phyloP scores from a whole-genome alignment of 352 stramenopile genomes.

The Globisporangium cystogenes region DNA sequence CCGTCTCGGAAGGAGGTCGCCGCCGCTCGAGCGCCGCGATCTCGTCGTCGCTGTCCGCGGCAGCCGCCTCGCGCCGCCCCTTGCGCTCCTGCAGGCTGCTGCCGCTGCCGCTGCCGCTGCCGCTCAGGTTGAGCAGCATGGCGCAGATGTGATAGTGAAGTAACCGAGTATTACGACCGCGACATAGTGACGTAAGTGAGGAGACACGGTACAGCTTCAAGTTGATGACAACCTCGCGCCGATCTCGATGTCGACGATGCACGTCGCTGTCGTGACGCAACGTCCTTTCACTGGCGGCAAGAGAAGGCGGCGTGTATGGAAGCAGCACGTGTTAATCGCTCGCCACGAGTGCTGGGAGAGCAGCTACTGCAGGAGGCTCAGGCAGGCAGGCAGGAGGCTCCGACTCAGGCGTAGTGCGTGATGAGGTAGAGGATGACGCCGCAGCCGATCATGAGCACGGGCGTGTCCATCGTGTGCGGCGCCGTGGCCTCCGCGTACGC shows the following conservation, averaged over 20 bases:
- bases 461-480: slow-evolving; percentile 83
- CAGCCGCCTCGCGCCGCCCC: slow-evolving; percentile 2
- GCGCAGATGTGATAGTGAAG: background rate
- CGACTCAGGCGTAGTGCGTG: background rate
- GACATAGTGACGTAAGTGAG: background rate
- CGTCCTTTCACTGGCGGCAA: too few relatives aligned
- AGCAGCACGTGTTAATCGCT: too few relatives aligned
- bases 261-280: too few relatives aligned
- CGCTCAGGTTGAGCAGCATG: background rate
- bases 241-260: too few relatives aligned
- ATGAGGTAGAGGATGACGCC: slow-evolving; percentile 71
- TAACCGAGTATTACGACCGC: background rate
- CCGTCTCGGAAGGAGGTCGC: slow-evolving; percentile 16
- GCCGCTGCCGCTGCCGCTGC: too few relatives aligned
- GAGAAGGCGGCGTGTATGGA: too few relatives aligned
- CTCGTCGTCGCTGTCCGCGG: slow-evolving; percentile 22
- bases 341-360: too few relatives aligned
- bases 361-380: too few relatives aligned
- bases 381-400: too few relatives aligned
- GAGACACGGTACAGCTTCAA: background rate
- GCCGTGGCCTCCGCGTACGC: slow-evolving; percentile 78
- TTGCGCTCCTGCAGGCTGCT: slow-evolving; percentile 14
- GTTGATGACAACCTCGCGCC: background rate
- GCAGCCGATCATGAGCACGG: slow-evolving; percentile 76
- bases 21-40: slow-evolving; percentile 31